Evolutionary conservation across 768 basidiomycete species (phyloP), one percentile per base, ranked within the genome.

Genomic region (Boletus insuetus): DNA sequence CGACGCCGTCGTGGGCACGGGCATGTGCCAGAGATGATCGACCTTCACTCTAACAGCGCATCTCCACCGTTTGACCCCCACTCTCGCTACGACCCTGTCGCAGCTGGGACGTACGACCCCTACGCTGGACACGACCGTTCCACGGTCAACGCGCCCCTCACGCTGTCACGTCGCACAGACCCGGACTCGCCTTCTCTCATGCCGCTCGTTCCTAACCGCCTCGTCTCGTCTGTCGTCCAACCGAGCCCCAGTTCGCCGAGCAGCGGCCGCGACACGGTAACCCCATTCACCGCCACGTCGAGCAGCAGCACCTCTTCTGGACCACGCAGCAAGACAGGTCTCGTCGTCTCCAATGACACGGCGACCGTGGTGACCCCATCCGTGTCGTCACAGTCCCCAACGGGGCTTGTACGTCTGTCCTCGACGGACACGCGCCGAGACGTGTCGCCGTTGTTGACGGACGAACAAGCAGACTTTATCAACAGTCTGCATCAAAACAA

Each of bases 401-500:
- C 31, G 16, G 32, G n/a, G 6, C 41, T 5, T 13, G 0, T 13
- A 9, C 6, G 35, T 41, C 41, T 22, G 12, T 14, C 46, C 8
- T 34, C 49, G 24, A 24, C 24, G 6, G 35, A 8, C 39, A 38
- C 41, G 10, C 46, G 41, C 3, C 60, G 40, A 20, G 56, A 54
- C 17, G 20, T 40, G 32, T 55, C 56, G 16, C 63, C 54, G 6
- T 42, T 49, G 34, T 50, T 67, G 39, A 67, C 58, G 5, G 66
- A 66, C 49, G 61, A 63, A 45, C 63, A 67, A 16, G 66, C 64
- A 11, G 65, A 67, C 35, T 64, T 67, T 34, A 60, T 65, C 47
- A 61, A 63, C 24, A 55, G 53, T 26, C 42, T 67, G 19, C 55
- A 65, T 48, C 64, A 42, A 6, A 67, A 57, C 34, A 61, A 68